These are phyloP conservation scores for Coemansia sp. DNA, from an alignment of 192 early-diverging fungal species.

Conservation along the genomic window DNA sequence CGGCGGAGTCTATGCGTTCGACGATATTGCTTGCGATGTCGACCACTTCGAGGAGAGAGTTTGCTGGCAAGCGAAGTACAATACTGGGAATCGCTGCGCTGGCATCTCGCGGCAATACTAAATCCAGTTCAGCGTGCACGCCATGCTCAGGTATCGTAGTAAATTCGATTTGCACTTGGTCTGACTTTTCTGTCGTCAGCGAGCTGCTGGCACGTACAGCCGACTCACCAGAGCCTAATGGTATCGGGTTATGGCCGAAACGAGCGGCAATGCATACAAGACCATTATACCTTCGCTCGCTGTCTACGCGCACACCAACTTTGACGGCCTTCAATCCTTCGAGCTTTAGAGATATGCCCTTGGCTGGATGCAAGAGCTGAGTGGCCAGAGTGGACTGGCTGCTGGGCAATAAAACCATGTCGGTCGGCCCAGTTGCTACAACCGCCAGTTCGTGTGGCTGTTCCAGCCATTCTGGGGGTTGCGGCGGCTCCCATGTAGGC, in stretches of 20 bases:
- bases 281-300: not conserved
- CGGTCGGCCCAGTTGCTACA: not conserved
- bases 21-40: conserved; percentile 6
- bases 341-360: conserved; percentile 7
- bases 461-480: not conserved
- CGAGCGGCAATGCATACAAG: conserved; percentile 2
- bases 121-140: not conserved
- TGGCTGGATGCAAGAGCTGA: conserved; percentile 10
- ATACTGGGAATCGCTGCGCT: conserved; percentile 5
- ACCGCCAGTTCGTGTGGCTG: not conserved
- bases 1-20: conserved; percentile 16
- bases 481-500: not conserved
- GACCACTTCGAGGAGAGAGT: conserved; percentile 5
- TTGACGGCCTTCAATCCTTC: not conserved
- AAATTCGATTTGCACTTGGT: not conserved
- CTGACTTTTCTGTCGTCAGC: not conserved
- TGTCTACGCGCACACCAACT: conserved; percentile 14
- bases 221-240: not conserved
- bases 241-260: not conserved
- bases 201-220: not conserved
- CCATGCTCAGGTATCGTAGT: not conserved
- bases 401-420: not conserved
- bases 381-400: not conserved
- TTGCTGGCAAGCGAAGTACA: conserved; percentile 23
- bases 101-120: conserved; percentile 1